Percentiles rank a stretch among this genome's conserved stretches.
phyloP scores from a whole-genome alignment of 306 rosid genomes.

The Crataegus laevigata region DNA sequence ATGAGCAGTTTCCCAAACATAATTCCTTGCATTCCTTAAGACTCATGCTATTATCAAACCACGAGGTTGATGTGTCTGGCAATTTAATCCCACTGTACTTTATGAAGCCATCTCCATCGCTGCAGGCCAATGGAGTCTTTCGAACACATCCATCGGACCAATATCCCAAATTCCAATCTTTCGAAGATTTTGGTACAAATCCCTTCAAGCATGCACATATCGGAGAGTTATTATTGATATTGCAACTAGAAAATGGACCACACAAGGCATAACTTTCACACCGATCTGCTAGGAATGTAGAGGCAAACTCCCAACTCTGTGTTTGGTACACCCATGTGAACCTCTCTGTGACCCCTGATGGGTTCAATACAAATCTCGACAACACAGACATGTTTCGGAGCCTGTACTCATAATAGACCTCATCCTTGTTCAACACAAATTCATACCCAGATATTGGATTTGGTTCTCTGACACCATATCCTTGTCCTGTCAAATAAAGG shows the following conservation, averaged over 20 bases:
- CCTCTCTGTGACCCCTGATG: slow-evolving; percentile 1
- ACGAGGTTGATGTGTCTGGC: slow-evolving; percentile 10
- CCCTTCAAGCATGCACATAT: slow-evolving; percentile 42
- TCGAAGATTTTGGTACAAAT: slow-evolving; percentile 22
- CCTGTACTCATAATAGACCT: slow-evolving; percentile 23
- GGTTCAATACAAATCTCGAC: slow-evolving; percentile 34
- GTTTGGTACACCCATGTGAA: slow-evolving; percentile 3
- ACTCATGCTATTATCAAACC: slow-evolving; percentile 13
- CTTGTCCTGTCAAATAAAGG: background rate
- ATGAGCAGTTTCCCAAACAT: slow-evolving; percentile 39
- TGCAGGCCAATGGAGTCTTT: slow-evolving; percentile 19
- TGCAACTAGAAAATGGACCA: slow-evolving; percentile 38
- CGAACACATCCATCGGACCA: slow-evolving; percentile 42
- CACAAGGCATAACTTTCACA: slow-evolving; percentile 41
- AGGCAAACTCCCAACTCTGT: background rate
- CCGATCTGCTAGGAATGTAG: background rate
- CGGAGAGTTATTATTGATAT: background rate
- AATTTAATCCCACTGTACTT: slow-evolving; percentile 21
- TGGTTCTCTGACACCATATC: background rate
- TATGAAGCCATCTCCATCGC: slow-evolving; percentile 16
- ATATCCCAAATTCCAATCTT: slow-evolving; percentile 15
- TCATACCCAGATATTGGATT: slow-evolving; percentile 15
- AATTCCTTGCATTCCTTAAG: slow-evolving; percentile 15
- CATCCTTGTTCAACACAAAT: slow-evolving; percentile 25
- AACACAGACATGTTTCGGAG: slow-evolving; percentile 23